phyloP scores from a whole-genome alignment of 805 yeast species.

The Wickerhamiella sorbophila region DNA sequence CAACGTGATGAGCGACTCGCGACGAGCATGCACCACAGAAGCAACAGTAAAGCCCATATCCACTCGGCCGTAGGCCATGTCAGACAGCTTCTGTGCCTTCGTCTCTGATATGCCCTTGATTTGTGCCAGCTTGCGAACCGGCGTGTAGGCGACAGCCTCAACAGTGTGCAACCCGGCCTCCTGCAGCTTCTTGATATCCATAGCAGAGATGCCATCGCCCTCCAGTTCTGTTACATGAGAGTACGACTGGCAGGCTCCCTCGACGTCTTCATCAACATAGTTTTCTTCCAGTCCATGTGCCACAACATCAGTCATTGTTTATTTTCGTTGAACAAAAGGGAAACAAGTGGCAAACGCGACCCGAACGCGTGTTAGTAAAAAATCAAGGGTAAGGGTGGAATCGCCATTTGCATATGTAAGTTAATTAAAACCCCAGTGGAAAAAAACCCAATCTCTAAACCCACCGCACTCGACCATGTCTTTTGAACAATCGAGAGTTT shows the following conservation, averaged over 20 bases:
- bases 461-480: constrained; percentile 21
- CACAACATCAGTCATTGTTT: neutral
- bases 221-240: constrained; percentile 19
- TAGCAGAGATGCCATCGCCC: constrained; percentile 74
- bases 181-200: constrained; percentile 65
- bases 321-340: neutral
- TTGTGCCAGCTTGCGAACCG: constrained; percentile 58
- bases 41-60: constrained; percentile 98
- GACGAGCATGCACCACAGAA: constrained; percentile 76
- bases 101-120: constrained; percentile 93
- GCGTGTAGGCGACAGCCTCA: constrained; percentile 86
- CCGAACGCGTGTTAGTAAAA: neutral
- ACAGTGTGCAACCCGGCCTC: constrained; percentile 82
- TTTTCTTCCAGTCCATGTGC: neutral
- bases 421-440: neutral
- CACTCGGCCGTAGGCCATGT: constrained; percentile 73
- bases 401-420: neutral
- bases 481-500: constrained; percentile 27
- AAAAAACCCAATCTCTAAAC: neutral
- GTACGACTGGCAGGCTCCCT: constrained; percentile 6
- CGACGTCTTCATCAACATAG: constrained; percentile 3
- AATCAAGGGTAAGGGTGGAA: neutral
- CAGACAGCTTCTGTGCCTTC: constrained; percentile 73
- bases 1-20: constrained; percentile 80
- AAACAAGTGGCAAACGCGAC: constrained; percentile 3